phyloP scores from a whole-genome alignment of 148 eudicot species.

The Rhododendron ferrugineum region DNA sequence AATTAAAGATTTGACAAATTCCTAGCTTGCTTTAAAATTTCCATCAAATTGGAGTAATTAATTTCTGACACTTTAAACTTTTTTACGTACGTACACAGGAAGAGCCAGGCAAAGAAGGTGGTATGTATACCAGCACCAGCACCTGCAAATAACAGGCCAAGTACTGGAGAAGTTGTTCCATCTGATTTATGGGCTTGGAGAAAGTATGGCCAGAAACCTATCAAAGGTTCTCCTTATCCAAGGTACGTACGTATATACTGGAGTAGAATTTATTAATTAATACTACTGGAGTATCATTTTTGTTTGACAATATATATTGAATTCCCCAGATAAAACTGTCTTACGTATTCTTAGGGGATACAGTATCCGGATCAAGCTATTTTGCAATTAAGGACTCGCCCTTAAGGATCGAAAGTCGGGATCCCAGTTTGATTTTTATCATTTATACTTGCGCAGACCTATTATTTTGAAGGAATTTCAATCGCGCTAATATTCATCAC shows the following conservation, averaged over 20 bases:
- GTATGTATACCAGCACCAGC: slow-evolving; percentile 93
- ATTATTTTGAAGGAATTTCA: neutral
- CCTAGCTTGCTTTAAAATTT: neutral
- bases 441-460: neutral
- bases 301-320: neutral
- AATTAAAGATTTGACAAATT: neutral
- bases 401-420: neutral
- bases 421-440: neutral
- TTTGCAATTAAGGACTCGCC: neutral
- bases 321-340: neutral
- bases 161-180: slow-evolving; percentile 78
- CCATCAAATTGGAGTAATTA: neutral
- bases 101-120: slow-evolving; percentile 85
- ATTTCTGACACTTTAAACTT: neutral
- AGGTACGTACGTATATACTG: too few relatives aligned
- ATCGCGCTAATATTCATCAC: neutral
- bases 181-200: slow-evolving; percentile 99
- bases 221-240: slow-evolving; percentile 94
- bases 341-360: neutral
- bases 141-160: slow-evolving; percentile 67
- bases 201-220: slow-evolving; percentile 92
- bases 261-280: neutral
- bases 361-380: neutral
- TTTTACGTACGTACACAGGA: slow-evolving; percentile 33
- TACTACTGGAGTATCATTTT: neutral